Percentiles rank a stretch among this genome's conserved stretches.
phyloP scores from a whole-genome alignment of 768 basidiomycete species.

The Obba rivulosa region DNA sequence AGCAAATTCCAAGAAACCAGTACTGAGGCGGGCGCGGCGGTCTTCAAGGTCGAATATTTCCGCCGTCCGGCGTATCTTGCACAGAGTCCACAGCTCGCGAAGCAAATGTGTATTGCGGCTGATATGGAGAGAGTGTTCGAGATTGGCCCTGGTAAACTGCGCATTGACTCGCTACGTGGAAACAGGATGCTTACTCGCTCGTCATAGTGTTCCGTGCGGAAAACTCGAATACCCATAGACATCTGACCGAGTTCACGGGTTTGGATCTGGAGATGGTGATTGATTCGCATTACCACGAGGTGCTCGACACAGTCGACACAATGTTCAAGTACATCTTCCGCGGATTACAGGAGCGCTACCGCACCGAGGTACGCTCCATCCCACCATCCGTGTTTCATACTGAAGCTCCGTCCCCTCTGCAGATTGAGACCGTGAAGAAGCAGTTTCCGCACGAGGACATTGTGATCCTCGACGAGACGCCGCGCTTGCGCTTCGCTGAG shows the following conservation, averaged over 20 bases:
- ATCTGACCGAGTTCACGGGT: constrained; percentile 97
- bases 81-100: constrained; percentile 95
- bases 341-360: constrained; percentile 69
- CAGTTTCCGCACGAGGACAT: constrained; percentile 52
- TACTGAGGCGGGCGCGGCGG: constrained; percentile 92
- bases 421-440: constrained; percentile 36
- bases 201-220: constrained; percentile 89
- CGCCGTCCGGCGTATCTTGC: constrained; percentile 93
- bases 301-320: constrained; percentile 83
- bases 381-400: neutral
- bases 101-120: constrained; percentile 98
- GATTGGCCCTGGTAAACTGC: constrained; percentile 54
- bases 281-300: constrained; percentile 97
- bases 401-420: neutral
- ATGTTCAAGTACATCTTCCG: constrained; percentile 84
- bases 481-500: constrained; percentile 43
- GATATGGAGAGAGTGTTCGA: constrained; percentile 99
- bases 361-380: constrained; percentile 59
- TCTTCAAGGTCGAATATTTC: constrained; percentile 98
- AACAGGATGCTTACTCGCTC: constrained; percentile 21
- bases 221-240: constrained; percentile 94
- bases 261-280: constrained; percentile 99
- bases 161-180: neutral
- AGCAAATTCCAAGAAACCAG: constrained; percentile 95
- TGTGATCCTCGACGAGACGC: constrained; percentile 50